phyloP scores from a whole-genome alignment of 2,329 filamentous ascomycete species.

The Rachicladosporium sp. region DNA sequence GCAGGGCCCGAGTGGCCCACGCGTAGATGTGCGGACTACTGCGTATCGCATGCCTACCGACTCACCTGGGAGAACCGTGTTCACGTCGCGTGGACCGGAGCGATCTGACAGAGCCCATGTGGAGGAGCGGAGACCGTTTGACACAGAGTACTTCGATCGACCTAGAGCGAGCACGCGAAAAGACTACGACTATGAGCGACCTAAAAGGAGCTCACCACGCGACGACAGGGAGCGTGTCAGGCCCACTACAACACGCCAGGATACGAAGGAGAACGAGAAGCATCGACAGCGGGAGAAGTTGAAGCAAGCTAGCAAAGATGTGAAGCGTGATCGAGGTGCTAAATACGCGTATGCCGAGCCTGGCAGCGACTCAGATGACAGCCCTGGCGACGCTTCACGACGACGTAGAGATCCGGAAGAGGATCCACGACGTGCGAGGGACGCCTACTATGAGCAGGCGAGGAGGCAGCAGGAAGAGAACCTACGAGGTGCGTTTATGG shows the following conservation, averaged over 20 bases:
- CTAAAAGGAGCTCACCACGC: constrained; percentile 14
- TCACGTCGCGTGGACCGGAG: constrained; percentile 11
- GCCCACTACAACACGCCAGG: constrained; percentile 6
- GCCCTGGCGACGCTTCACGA: constrained; percentile 14
- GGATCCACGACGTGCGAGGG: constrained; percentile 12
- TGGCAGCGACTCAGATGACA: constrained; percentile 19
- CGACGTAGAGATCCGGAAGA: constrained; percentile 10
- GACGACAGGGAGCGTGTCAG: constrained; percentile 11
- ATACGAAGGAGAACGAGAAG: constrained; percentile 23
- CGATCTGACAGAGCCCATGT: constrained; percentile 12
- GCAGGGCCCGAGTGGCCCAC: constrained; percentile 10
- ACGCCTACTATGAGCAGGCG: constrained; percentile 13
- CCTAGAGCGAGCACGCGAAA: constrained; percentile 25
- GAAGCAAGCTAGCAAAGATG: constrained; percentile 28
- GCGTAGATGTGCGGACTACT: constrained; percentile 20
- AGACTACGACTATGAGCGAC: constrained; percentile 28
- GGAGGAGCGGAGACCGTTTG: constrained; percentile 21
- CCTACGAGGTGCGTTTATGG: constrained; percentile 13
- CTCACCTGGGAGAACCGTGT: constrained; percentile 18
- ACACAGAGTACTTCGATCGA: constrained; percentile 25
- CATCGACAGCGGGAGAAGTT: constrained; percentile 27
- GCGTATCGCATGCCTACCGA: constrained; percentile 22
- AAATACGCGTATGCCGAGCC: constrained; percentile 22
- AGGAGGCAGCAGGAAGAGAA: constrained; percentile 14
- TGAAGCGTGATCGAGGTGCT: constrained; percentile 25